These are phyloP conservation scores for Colletotrichum sp. DNA, from an alignment of 2,329 filamentous ascomycete species.

Conservation along the genomic window DNA sequence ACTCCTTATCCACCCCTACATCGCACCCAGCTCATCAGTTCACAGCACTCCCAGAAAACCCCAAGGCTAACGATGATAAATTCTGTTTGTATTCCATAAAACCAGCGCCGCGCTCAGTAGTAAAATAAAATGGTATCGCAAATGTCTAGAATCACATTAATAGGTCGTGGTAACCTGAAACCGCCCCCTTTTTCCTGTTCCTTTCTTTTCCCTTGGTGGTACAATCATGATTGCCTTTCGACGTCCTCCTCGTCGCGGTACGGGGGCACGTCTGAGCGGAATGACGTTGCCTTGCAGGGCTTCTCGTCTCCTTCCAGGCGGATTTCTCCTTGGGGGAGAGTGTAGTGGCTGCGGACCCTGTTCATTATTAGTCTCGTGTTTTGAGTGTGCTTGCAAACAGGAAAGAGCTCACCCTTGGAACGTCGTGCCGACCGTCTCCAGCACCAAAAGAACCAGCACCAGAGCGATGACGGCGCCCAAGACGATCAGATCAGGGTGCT, in stretches of 20 bases:
- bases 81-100: not conserved
- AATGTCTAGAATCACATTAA: constrained; percentile 8
- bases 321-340: not conserved
- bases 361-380: not conserved
- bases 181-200: not conserved
- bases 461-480: constrained; percentile 13
- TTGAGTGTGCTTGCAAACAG: not conserved
- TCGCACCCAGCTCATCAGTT: not conserved
- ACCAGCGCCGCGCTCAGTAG: constrained; percentile 14
- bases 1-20: not conserved
- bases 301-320: constrained; percentile 12
- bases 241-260: not conserved
- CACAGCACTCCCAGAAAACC: not conserved
- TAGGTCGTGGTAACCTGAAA: not conserved
- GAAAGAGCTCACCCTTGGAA: constrained; percentile 11
- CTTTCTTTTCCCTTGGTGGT: not conserved
- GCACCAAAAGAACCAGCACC: constrained; percentile 2
- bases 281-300: not conserved
- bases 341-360: constrained; percentile 14
- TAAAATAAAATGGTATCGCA: constrained; percentile 13
- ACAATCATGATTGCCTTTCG: not conserved
- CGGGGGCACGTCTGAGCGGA: not conserved
- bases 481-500: constrained; percentile 19
- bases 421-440: constrained; percentile 14
- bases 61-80: not conserved